Evolutionary conservation across 2,329 filamentous ascomycete species (phyloP), one percentile per base, ranked within the genome.

Genomic region (Paracoccidioides brasiliensis): DNA sequence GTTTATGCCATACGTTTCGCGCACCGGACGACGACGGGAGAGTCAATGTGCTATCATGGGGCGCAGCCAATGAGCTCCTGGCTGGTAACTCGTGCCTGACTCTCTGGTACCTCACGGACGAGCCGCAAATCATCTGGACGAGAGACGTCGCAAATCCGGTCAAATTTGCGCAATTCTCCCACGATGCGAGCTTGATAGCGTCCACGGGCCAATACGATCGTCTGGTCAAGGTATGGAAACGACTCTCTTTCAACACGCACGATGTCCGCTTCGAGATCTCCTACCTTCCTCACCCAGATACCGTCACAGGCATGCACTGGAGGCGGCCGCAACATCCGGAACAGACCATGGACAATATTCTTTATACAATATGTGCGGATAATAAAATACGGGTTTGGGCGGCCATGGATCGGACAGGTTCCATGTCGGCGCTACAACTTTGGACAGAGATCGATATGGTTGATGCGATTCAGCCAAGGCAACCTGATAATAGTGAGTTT

Each of bases 151-250:
- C 90, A 2, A 90, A 80, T 64, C 78, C 84, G 0, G 82, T 82
- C 41, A 86, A 86, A 65, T 80, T 85, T 56, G 90, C 90, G 2
- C 76, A 79, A 7, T 83, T 96, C 62, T 95, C 91, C 1, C 88
- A 88, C 60, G 91, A 95, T 68, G 90, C 88, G 10, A 84, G 84
- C 22, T 83, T 95, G 58, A 88, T 97, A 54, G 91, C 90, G 15
- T 90, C 88, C 1, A 80, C 86, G 10, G 86, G 89, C 44, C 75
- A 78, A 52, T 82, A 88, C 66, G 93, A 97, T 69, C 80, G 85
- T 53, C 74, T 97, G 22, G 83, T 95, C 61, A 97, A 98, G 72
- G 80, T 97, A 63, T 98, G 94, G 93, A 82, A 90, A 60, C 81
- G 91, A 54, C 75, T 95, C 30, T 86, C 86, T 7, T 96, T 91